Conservation (phyloP, 805 yeast species). For the Saturnispora bothae region DNA sequence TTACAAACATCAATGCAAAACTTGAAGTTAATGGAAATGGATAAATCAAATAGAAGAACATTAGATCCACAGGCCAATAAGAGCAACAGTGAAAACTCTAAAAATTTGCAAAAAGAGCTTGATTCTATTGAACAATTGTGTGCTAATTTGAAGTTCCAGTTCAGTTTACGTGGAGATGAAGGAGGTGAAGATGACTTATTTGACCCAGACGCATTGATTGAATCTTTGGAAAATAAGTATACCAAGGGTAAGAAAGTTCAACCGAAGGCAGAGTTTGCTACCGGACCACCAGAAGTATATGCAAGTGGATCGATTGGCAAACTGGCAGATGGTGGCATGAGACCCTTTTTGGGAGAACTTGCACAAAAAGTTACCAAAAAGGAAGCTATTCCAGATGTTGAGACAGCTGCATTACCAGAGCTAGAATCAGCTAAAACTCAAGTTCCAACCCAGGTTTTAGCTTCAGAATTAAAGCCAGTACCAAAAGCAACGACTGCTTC, state of each 20-base stretch:
- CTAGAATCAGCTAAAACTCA: neutral
- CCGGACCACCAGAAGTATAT: slow-evolving; percentile 9
- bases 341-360: slow-evolving; percentile 42
- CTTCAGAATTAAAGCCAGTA: too few relatives aligned
- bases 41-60: slow-evolving; percentile 13
- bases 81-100: slow-evolving; percentile 14
- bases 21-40: slow-evolving; percentile 15
- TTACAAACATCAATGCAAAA: slow-evolving; percentile 37
- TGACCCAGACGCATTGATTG: slow-evolving; percentile 16
- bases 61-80: slow-evolving; percentile 21
- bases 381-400: slow-evolving; percentile 24
- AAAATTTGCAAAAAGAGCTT: slow-evolving; percentile 17
- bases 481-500: neutral
- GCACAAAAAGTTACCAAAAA: slow-evolving; percentile 37
- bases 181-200: slow-evolving; percentile 9
- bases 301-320: neutral
- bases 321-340: slow-evolving; percentile 16
- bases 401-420: neutral
- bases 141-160: slow-evolving; percentile 19
- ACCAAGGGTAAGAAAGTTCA: slow-evolving; percentile 21
- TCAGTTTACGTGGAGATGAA: slow-evolving; percentile 19
- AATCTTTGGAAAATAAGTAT: slow-evolving; percentile 22
- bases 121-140: slow-evolving; percentile 20
- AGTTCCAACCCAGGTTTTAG: too few relatives aligned
- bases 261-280: slow-evolving; percentile 16